A percentile compares a stretch with the other conserved stretches of the same genome.
These are phyloP conservation scores for Triangularia verruculosa DNA, from an alignment of 2,329 filamentous ascomycete species.

Conservation along the genomic window DNA sequence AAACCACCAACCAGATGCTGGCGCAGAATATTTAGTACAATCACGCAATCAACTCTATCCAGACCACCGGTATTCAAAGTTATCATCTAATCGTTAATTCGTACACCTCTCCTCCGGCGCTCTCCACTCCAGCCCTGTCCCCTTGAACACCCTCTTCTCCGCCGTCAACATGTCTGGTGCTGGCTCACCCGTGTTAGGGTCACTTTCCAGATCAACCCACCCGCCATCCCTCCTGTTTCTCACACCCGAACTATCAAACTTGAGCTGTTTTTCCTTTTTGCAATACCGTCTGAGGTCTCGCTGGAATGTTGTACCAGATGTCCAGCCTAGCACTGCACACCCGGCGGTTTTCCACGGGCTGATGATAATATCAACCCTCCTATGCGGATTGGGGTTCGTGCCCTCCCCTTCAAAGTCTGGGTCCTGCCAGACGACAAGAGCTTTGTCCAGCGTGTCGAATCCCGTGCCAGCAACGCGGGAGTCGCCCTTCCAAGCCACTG, in stretches of 20 bases:
- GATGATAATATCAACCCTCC: slow-evolving; percentile 89
- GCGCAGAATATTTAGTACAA: no score
- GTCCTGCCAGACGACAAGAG: slow-evolving; percentile 87
- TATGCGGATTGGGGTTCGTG: slow-evolving; percentile 67
- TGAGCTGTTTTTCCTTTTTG: slow-evolving; percentile 67
- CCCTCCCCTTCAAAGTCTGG: slow-evolving; percentile 42
- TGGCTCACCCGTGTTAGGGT: slow-evolving; percentile 37
- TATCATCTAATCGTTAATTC: slow-evolving; percentile 39
- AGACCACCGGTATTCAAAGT: slow-evolving; percentile 1
- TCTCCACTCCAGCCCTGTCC: slow-evolving; percentile 66
- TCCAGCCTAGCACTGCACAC: slow-evolving; percentile 86
- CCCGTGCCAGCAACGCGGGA: slow-evolving; percentile 50
- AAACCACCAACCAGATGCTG: neutral
- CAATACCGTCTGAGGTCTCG: slow-evolving; percentile 79
- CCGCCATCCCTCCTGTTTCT: slow-evolving; percentile 62
- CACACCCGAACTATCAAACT: slow-evolving; percentile 89
- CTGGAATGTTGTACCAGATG: slow-evolving; percentile 84
- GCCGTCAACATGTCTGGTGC: slow-evolving; percentile 68
- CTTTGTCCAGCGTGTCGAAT: slow-evolving; percentile 89
- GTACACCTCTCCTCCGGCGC: slow-evolving; percentile 67
- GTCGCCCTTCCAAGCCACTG: slow-evolving; percentile 52
- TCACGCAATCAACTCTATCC: slow-evolving; percentile 19
- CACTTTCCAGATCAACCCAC: slow-evolving; percentile 70
- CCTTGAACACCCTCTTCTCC: slow-evolving; percentile 77
- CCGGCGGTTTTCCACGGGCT: slow-evolving; percentile 85